These are phyloP conservation scores for Hypoxylon sp. DNA, from an alignment of 2,329 filamentous ascomycete species.

Conservation along the genomic window DNA sequence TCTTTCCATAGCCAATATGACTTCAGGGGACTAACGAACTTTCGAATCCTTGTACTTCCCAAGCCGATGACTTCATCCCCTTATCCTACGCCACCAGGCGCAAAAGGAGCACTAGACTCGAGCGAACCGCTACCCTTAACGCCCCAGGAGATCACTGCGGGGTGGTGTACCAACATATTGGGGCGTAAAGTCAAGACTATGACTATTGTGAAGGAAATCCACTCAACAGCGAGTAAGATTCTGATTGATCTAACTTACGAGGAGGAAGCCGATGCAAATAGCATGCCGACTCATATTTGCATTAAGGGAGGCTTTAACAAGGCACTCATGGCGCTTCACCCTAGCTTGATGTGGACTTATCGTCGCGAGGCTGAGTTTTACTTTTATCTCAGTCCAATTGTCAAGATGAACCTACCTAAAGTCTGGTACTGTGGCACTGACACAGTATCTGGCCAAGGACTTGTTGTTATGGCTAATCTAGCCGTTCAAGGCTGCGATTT, in stretches of 20 bases:
- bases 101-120: constrained; percentile 14
- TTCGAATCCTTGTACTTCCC: neutral
- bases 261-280: neutral
- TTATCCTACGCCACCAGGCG: constrained; percentile 10
- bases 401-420: constrained; percentile 28
- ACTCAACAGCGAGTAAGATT: constrained; percentile 31
- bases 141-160: constrained; percentile 23
- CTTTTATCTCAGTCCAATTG: constrained; percentile 18
- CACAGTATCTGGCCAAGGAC: constrained; percentile 20
- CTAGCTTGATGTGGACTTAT: constrained; percentile 25
- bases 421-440: constrained; percentile 29
- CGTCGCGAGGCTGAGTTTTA: constrained; percentile 33
- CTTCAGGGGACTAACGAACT: neutral
- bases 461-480: constrained; percentile 26
- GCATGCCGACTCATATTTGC: constrained; percentile 15
- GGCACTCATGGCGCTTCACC: constrained; percentile 14
- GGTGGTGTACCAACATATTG: constrained; percentile 25
- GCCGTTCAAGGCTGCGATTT: constrained; percentile 18
- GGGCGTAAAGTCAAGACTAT: constrained; percentile 17
- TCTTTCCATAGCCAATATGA: neutral
- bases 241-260: constrained; percentile 25
- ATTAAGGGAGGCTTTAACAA: constrained; percentile 31
- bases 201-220: constrained; percentile 27
- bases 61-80: constrained; percentile 18
- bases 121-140: constrained; percentile 19